Conservation (phyloP, 2,329 filamentous ascomycete genomes). For the Aureobasidium vineae region DNA sequence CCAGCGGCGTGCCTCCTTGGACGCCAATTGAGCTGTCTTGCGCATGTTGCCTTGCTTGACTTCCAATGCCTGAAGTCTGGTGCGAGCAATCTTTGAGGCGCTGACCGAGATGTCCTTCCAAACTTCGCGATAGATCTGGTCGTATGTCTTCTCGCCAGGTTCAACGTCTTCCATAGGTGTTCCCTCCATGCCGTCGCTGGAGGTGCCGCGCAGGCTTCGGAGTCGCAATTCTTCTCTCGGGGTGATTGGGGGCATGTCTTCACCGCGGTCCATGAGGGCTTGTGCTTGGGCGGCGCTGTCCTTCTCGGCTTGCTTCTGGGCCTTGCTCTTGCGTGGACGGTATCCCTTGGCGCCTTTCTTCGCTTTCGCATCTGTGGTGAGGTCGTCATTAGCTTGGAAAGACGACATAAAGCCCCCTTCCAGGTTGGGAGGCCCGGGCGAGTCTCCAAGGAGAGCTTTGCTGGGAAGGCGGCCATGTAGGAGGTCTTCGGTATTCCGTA, state of each 20-base stretch:
- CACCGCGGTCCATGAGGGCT: conserved; percentile 74
- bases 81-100: conserved; percentile 84
- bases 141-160: conserved; percentile 82
- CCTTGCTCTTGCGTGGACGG: conserved; percentile 83
- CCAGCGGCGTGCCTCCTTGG: conserved; percentile 96
- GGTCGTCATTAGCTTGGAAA: conserved; percentile 57
- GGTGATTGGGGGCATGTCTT: conserved; percentile 64
- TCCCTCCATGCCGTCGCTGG: conserved; percentile 52
- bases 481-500: conserved; percentile 82
- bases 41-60: conserved; percentile 94
- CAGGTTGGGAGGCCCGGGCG: conserved; percentile 71
- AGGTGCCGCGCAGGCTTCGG: conserved; percentile 38
- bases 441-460: conserved; percentile 71
- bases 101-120: conserved; percentile 95
- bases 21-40: conserved; percentile 94
- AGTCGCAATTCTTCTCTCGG: conserved; percentile 55
- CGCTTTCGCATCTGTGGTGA: conserved; percentile 26
- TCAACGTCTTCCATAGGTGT: conserved; percentile 57
- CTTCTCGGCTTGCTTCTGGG: conserved; percentile 67
- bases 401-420: conserved; percentile 83
- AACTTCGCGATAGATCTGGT: conserved; percentile 96
- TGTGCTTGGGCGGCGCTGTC: conserved; percentile 83
- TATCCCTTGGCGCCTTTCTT: conserved; percentile 30
- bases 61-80: conserved; percentile 80
- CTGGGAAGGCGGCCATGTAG: conserved; percentile 74